Percentiles rank a stretch among this genome's conserved stretches.
Conservation (phyloP, 306 rosid species). For the Begonia fuchsioides region DNA sequence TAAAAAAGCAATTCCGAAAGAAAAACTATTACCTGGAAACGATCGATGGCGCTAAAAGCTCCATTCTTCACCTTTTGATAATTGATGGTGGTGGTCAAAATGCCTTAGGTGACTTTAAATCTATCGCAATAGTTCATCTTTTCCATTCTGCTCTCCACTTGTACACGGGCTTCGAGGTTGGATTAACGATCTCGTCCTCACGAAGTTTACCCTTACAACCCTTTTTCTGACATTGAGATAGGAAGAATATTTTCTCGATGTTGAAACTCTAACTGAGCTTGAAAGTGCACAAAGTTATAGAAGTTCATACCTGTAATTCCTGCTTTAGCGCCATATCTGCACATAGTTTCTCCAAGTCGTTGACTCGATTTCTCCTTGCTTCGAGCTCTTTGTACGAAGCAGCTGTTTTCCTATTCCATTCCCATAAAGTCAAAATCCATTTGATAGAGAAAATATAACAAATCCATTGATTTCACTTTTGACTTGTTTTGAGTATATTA, state of each 20-base stretch:
- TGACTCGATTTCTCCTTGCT: slow-evolving; percentile 49
- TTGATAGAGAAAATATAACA: neutral
- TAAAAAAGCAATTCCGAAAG: too few relatives aligned
- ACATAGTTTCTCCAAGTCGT: slow-evolving; percentile 50
- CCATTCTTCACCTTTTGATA: too few relatives aligned
- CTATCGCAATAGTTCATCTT: slow-evolving; percentile 11
- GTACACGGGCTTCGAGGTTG: slow-evolving; percentile 44
- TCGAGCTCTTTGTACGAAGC: slow-evolving; percentile 44
- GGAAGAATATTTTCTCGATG: neutral
- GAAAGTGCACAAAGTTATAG: slow-evolving; percentile 1
- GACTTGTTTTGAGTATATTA: too few relatives aligned
- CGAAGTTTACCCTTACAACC: slow-evolving; percentile 68
- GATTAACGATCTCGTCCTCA: slow-evolving; percentile 54
- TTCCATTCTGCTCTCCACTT: slow-evolving; percentile 78
- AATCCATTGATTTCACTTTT: too few relatives aligned
- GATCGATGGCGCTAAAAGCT: too few relatives aligned
- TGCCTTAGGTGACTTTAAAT: too few relatives aligned
- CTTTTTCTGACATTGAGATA: slow-evolving; percentile 20
- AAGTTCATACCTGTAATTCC: slow-evolving; percentile 56
- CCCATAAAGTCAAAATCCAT: neutral
- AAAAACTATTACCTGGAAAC: too few relatives aligned
- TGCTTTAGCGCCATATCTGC: slow-evolving; percentile 58
- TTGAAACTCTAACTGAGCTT: neutral
- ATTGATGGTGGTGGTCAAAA: too few relatives aligned
- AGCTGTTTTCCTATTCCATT: slow-evolving; percentile 33